These are phyloP conservation scores for Curvularia sp. DNA, from an alignment of 2,329 filamentous ascomycete species.

Conservation along the genomic window DNA sequence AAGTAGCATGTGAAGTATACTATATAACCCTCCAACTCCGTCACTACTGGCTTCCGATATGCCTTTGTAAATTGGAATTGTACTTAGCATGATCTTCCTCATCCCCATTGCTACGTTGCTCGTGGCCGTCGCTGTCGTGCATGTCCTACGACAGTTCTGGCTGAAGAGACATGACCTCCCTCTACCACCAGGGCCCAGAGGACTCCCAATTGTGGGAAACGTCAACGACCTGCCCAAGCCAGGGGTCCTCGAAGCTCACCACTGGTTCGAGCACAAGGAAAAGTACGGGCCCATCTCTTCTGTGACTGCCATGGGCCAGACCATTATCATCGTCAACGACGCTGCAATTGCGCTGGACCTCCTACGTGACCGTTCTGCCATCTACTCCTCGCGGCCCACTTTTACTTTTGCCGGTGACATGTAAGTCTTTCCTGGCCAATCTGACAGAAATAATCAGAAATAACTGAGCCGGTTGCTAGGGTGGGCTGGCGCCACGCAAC, in stretches of 20 bases:
- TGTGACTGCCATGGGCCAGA: slow-evolving; percentile 5
- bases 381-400: slow-evolving; percentile 32
- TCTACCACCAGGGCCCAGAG: slow-evolving; percentile 60
- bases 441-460: not conserved
- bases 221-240: slow-evolving; percentile 56
- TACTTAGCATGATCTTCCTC: not conserved
- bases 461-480: not conserved
- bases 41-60: not conserved
- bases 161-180: slow-evolving; percentile 23
- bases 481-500: slow-evolving; percentile 31
- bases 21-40: not conserved
- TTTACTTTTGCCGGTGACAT: slow-evolving; percentile 30
- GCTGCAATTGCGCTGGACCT: slow-evolving; percentile 32
- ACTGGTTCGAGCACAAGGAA: slow-evolving; percentile 56
- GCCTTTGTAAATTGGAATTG: not conserved
- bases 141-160: slow-evolving; percentile 19
- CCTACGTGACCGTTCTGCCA: slow-evolving; percentile 29
- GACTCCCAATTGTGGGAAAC: slow-evolving; percentile 59
- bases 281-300: slow-evolving; percentile 10
- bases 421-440: slow-evolving; percentile 10
- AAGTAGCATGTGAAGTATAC: not conserved
- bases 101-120: not conserved
- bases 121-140: slow-evolving; percentile 1
- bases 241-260: slow-evolving; percentile 50
- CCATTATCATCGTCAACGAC: slow-evolving; percentile 23